Evolutionary conservation across 2,329 filamentous ascomycete species (phyloP).

Genomic region (Knufia petricola): DNA sequence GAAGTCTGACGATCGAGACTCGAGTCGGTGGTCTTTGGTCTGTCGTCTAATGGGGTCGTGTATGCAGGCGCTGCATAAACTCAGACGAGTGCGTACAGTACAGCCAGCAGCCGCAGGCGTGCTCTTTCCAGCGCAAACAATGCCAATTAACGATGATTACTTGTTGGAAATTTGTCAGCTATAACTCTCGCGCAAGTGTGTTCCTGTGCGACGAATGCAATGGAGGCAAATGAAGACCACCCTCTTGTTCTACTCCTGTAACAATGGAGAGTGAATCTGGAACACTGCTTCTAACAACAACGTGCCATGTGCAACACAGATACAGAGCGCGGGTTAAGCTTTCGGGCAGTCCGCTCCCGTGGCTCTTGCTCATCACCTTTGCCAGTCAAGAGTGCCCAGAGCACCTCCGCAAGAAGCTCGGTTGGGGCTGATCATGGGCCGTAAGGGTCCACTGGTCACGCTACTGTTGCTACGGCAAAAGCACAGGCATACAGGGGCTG

Average conservation of each 20-base stretch:
- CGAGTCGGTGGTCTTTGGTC: background rate
- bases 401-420: background rate
- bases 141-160: background rate
- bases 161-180: background rate
- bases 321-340: background rate
- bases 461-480: constrained; percentile 3
- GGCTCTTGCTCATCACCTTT: background rate
- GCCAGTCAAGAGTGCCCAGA: background rate
- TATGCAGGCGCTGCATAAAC: background rate
- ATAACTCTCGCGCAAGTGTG: too few species aligned
- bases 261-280: background rate
- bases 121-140: background rate
- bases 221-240: too few species aligned
- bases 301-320: background rate
- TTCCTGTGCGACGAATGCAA: background rate
- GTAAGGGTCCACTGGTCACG: background rate
- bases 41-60: background rate
- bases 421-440: background rate
- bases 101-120: background rate
- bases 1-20: background rate
- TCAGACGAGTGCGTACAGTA: background rate
- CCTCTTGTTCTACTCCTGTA: too few species aligned
- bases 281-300: background rate
- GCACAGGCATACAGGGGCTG: too few species aligned
- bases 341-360: background rate